Percentiles rank a stretch among this genome's conserved stretches.
Evolutionary conservation across 805 yeast species (phyloP).

Genomic region (Wickerhamiella qilinensis): DNA sequence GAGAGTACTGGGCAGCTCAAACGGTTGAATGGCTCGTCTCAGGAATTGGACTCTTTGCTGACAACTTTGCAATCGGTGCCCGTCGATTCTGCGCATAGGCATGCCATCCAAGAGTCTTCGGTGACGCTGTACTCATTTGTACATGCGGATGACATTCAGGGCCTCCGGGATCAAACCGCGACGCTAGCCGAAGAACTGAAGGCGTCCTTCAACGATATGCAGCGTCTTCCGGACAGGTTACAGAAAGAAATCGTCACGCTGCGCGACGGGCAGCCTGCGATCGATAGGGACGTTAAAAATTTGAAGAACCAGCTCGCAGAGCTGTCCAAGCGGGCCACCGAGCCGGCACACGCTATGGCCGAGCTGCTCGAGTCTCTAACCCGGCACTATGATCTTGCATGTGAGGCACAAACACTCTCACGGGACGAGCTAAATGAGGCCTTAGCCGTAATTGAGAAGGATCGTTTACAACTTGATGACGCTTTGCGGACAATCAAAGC

Average conservation of each 20-base stretch:
- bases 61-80: constrained; percentile 8
- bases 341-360: constrained; percentile 51
- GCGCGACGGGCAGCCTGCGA: constrained; percentile 8
- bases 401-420: constrained; percentile 29
- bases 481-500: constrained; percentile 9
- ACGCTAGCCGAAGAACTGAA: constrained; percentile 6
- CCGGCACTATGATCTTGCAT: constrained; percentile 69
- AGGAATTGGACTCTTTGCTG: constrained; percentile 12
- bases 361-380: constrained; percentile 54
- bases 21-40: constrained; percentile 4
- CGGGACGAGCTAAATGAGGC: constrained; percentile 33
- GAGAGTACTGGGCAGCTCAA: constrained; percentile 6
- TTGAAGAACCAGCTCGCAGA: constrained; percentile 19
- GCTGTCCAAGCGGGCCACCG: constrained; percentile 14
- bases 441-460: constrained; percentile 32
- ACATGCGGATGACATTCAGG: constrained; percentile 10
- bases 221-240: constrained; percentile 7
- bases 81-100: constrained; percentile 10
- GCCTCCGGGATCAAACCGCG: constrained; percentile 7
- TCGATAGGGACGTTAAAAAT: constrained; percentile 13
- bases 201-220: constrained; percentile 4
- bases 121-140: constrained; percentile 10
- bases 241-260: constrained; percentile 10
- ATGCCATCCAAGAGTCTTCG: constrained; percentile 2
- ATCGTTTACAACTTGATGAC: constrained; percentile 21